These are phyloP conservation scores for Yamadazyma oceani DNA, from an alignment of 1,139 yeast genomes.

Conservation along the genomic window DNA sequence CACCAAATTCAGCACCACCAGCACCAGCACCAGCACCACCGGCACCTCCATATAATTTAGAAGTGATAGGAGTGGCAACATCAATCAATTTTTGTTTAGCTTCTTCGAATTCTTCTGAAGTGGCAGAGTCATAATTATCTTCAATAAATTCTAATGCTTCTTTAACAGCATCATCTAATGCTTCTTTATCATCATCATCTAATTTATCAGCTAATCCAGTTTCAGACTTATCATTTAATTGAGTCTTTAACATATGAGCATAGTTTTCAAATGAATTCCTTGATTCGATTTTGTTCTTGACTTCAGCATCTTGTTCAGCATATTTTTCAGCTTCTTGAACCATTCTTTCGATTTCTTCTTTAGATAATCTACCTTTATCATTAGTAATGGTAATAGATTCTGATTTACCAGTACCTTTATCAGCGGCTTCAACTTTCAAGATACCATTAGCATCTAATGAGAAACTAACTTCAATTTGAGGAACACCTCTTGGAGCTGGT, in stretches of 20 bases:
- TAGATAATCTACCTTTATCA: conserved; percentile 94
- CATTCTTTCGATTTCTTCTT: conserved; percentile 92
- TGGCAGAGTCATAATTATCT: conserved; percentile 84
- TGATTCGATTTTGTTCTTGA: conserved; percentile 76
- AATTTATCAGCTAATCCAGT: conserved; percentile 72
- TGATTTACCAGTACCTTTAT: conserved; percentile 63
- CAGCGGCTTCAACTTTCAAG: conserved; percentile 47
- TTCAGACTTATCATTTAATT: conserved; percentile 61
- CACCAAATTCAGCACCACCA: conserved; percentile 46
- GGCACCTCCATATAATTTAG: conserved; percentile 78
- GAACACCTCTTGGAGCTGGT: conserved; percentile 52
- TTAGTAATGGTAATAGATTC: conserved; percentile 93
- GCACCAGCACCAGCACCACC: conserved; percentile 36
- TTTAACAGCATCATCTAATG: conserved; percentile 82
- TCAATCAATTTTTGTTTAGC: conserved; percentile 84
- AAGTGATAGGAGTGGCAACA: conserved; percentile 88
- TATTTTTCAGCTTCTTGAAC: conserved; percentile 91
- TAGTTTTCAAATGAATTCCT: conserved; percentile 51
- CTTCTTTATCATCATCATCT: conserved; percentile 89
- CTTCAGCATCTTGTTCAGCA: conserved; percentile 83
- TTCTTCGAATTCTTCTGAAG: conserved; percentile 91
- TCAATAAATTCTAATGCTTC: conserved; percentile 88
- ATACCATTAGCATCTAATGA: conserved; percentile 51
- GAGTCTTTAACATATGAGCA: conserved; percentile 48
- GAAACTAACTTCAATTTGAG: conserved; percentile 49